These are phyloP conservation scores for Termitomyces bulborhizus DNA, from an alignment of 768 basidiomycete genomes.

Conservation along the genomic window DNA sequence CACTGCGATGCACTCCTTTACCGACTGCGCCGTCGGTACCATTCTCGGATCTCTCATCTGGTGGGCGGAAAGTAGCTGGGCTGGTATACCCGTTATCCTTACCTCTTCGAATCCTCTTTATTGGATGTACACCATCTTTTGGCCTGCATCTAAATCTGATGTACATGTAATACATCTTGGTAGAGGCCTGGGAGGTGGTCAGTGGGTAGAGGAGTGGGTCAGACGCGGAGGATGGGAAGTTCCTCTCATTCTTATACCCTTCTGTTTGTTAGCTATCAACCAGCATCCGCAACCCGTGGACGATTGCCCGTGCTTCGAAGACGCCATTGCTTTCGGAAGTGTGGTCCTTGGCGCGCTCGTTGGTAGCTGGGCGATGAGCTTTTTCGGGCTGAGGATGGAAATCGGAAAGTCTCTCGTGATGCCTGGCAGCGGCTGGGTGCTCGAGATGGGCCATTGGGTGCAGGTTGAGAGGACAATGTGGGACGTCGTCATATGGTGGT, in stretches of 20 bases:
- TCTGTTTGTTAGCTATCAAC: constrained; percentile 74
- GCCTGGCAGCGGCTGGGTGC: constrained; percentile 51
- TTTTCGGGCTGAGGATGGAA: constrained; percentile 31
- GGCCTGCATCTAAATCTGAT: constrained; percentile 16
- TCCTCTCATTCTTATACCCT: constrained; percentile 52
- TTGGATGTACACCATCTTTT: constrained; percentile 17
- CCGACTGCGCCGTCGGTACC: constrained; percentile 62
- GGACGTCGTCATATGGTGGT: constrained; percentile 41
- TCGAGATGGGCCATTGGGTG: constrained; percentile 25
- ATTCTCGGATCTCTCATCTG: constrained; percentile 65
- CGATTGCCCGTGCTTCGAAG: constrained; percentile 97
- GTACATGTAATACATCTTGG: constrained; percentile 25
- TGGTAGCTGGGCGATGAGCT: constrained; percentile 57
- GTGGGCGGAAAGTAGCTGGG: constrained; percentile 47
- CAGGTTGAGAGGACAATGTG: constrained; percentile 28
- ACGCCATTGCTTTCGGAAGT: constrained; percentile 89
- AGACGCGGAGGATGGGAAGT: constrained; percentile 41
- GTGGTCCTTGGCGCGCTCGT: constrained; percentile 73
- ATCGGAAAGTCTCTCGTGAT: constrained; percentile 29
- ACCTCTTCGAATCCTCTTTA: constrained; percentile 24
- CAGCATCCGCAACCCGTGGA: constrained; percentile 93
- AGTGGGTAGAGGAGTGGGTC: constrained; percentile 30
- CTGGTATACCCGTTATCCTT: constrained; percentile 29
- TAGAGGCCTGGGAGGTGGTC: constrained; percentile 30
- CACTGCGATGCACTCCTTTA: constrained; percentile 85